Evolutionary conservation across 345 rosid species (phyloP).

Genomic region (Abelmoschus esculentus): DNA sequence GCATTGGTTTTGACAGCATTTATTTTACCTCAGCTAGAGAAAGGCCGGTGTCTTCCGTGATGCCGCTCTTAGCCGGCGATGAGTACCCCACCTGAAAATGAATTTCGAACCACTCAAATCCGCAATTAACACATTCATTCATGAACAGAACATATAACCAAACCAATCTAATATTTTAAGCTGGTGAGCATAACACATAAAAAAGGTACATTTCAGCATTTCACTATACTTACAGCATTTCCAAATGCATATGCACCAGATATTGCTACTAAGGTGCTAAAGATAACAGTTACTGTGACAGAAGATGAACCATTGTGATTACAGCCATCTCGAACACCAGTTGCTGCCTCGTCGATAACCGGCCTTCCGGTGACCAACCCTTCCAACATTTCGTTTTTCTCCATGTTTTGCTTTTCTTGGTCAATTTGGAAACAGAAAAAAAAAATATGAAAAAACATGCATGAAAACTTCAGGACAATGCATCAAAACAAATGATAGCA

Average conservation of each 20-base stretch:
- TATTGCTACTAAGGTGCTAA: conserved; percentile 7
- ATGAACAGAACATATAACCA: neutral
- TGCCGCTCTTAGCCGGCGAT: conserved; percentile 37
- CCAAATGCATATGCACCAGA: conserved; percentile 8
- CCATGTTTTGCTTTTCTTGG: neutral
- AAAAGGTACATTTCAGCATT: too few relatives aligned
- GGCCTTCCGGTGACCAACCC: neutral
- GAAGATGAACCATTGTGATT: neutral
- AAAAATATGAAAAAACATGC: too few relatives aligned
- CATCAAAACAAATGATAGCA: too few relatives aligned
- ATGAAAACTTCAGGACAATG: too few relatives aligned
- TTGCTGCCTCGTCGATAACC: neutral
- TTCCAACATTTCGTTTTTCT: neutral
- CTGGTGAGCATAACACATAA: too few relatives aligned
- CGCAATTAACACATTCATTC: neutral
- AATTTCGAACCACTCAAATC: neutral
- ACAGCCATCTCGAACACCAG: neutral
- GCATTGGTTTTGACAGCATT: too few relatives aligned
- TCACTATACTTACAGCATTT: neutral
- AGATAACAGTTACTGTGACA: neutral
- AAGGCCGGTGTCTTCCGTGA: conserved; percentile 32
- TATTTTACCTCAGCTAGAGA: conserved; percentile 29
- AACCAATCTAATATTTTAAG: neutral
- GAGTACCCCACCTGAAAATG: conserved; percentile 28
- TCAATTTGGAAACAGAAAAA: neutral